Evolutionary conservation across 2,329 filamentous ascomycete genomes (phyloP).

Genomic region (Monosporascus sp.): DNA sequence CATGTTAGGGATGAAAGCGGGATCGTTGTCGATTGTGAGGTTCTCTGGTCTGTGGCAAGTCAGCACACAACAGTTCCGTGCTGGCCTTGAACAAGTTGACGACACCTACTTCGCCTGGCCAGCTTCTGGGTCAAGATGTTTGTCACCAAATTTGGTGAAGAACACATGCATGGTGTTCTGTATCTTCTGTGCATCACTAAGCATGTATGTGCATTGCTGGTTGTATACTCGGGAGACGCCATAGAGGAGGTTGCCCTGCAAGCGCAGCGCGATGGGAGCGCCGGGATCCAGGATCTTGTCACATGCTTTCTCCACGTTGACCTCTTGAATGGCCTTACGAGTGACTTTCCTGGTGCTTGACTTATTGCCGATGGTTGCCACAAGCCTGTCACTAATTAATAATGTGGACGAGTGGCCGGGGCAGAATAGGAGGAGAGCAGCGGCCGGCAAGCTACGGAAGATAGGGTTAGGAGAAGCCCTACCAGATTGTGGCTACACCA

Average conservation of each 20-base stretch:
- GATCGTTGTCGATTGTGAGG: slow-evolving; percentile 76
- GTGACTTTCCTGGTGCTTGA: slow-evolving; percentile 68
- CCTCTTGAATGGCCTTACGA: slow-evolving; percentile 80
- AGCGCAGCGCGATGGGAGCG: slow-evolving; percentile 80
- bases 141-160: slow-evolving; percentile 50
- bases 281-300: slow-evolving; percentile 77
- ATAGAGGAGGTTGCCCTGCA: slow-evolving; percentile 84
- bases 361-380: slow-evolving; percentile 78
- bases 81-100: not conserved
- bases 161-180: slow-evolving; percentile 68
- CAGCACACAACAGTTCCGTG: slow-evolving; percentile 4
- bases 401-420: not conserved
- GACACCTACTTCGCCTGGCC: slow-evolving; percentile 63
- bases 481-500: slow-evolving; percentile 95
- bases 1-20: slow-evolving; percentile 67
- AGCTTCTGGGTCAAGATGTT: slow-evolving; percentile 63
- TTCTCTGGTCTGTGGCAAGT: slow-evolving; percentile 57
- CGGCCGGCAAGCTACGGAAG: not conserved
- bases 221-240: slow-evolving; percentile 80
- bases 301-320: slow-evolving; percentile 82
- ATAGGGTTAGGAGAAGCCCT: slow-evolving; percentile 24
- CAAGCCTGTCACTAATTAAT: slow-evolving; percentile 56
- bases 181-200: slow-evolving; percentile 72
- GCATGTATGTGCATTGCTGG: slow-evolving; percentile 82
- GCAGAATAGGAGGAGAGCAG: not conserved